Conservation (phyloP, 1,139 yeast genomes). For the Blastobotrys malaysiensis region DNA sequence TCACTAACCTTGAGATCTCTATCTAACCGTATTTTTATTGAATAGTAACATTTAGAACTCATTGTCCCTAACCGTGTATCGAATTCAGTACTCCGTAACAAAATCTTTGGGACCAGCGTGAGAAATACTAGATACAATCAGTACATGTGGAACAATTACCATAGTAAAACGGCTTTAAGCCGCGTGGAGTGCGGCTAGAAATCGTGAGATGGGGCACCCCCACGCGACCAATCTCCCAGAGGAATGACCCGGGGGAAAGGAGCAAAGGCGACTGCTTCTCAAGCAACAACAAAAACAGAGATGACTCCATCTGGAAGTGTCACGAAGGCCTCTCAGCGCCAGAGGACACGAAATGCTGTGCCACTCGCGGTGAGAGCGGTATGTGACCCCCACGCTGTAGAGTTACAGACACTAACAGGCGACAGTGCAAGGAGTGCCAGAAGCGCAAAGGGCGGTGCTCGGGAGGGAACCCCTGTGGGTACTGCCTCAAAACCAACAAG, state of each 20-base stretch:
- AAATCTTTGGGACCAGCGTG: too few species aligned
- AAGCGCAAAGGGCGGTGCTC: conserved; percentile 12
- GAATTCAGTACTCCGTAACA: not conserved
- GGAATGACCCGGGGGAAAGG: not conserved
- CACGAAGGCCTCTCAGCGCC: not conserved
- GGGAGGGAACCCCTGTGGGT: conserved; percentile 9
- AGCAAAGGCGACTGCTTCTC: not conserved
- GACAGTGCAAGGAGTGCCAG: conserved; percentile 12
- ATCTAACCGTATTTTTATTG: conserved; percentile 3
- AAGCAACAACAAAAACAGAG: not conserved
- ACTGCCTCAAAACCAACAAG: conserved; percentile 6
- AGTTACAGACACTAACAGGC: not conserved
- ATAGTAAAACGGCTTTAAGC: not conserved
- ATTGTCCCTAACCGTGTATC: not conserved
- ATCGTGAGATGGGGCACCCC: not conserved
- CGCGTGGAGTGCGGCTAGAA: not conserved
- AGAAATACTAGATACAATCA: not conserved
- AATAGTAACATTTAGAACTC: not conserved
- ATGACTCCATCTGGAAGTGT: not conserved
- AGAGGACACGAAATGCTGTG: not conserved
- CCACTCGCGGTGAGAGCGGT: conserved; percentile 7
- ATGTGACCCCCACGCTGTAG: not conserved
- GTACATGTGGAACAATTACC: not conserved
- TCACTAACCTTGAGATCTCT: conserved; percentile 57
- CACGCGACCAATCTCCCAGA: not conserved